Evolutionary conservation across 306 rosid species (phyloP), one percentile per base, ranked within the genome.

Genomic region (Vigna nakashimae): DNA sequence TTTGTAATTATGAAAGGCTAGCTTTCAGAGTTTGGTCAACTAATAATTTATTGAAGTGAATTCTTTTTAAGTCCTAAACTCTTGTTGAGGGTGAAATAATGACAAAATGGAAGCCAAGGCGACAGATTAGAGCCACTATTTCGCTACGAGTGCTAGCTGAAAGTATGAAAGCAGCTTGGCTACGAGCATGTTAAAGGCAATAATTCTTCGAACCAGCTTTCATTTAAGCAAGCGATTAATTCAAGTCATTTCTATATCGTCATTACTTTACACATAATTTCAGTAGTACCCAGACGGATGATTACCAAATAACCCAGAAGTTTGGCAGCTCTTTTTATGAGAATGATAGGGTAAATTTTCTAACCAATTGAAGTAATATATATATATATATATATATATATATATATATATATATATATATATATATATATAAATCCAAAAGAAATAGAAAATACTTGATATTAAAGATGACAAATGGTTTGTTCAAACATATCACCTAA

Each of bases 1-100:
- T 57, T 79, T 40, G 74, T 82, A 42, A 58, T 75, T 75, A 62
- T 79, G 70, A 58, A 79, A 75, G 42, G 17, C 20, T 30, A 38
- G 13, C 52, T 73, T 68, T 59, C 55, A 34, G 14, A 70, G 56
- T 71, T 15, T 49, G 64, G 55, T 34, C 32, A n/a, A 64, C 38
- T 30, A 69, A 62, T 50, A 64, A 59, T 69, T 24, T 60, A 52
- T 78, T 55, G 46, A 50, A 46, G 36, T 17, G 42, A 32, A 36
- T 71, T 71, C 71, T 76, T 82, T 28, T 1, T 0, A 30, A 60
- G 45, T 32, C 38, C n/a, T 16, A 52, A 36, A 49, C 17, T 73
- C 46, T 7, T 48, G 24, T 12, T 26, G 17, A 51, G 43, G 69
- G 10, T 5, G 6, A 58, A 67, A 24, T 34, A 22, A 24, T 78